Conservation (phyloP, 2,329 filamentous ascomycete species). For the Coniochaeta prunicola region DNA sequence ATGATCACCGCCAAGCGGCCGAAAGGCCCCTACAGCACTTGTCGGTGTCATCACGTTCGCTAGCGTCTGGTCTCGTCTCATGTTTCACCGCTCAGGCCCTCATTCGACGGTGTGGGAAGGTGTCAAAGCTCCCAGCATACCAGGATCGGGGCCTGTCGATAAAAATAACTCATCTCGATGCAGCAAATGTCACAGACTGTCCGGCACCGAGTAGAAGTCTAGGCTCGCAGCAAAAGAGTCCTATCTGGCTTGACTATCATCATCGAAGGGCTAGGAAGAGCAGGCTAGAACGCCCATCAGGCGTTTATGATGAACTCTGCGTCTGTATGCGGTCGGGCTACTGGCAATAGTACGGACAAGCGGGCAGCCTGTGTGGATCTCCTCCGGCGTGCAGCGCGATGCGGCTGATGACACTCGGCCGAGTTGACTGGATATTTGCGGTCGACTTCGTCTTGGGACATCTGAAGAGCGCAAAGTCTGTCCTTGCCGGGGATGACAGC, state of each 20-base stretch:
- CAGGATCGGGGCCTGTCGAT: not conserved
- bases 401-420: not conserved
- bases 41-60: not conserved
- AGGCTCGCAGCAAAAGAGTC: not conserved
- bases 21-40: not conserved
- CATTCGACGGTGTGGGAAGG: not conserved
- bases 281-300: not conserved
- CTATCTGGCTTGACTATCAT: not conserved
- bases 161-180: not conserved
- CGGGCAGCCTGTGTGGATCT: not conserved
- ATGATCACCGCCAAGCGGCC: not conserved
- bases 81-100: not conserved
- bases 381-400: not conserved
- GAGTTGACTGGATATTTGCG: no score
- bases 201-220: not conserved
- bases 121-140: not conserved
- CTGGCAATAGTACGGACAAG: not conserved
- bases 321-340: not conserved
- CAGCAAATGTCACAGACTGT: not conserved
- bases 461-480: no score
- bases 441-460: no score
- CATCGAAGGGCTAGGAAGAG: not conserved
- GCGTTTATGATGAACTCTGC: not conserved
- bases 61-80: not conserved
- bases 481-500: no score